These are phyloP conservation scores for Plasmodium cynomolgi DNA, from an alignment of 169 alveolate genomes.

Conservation along the genomic window DNA sequence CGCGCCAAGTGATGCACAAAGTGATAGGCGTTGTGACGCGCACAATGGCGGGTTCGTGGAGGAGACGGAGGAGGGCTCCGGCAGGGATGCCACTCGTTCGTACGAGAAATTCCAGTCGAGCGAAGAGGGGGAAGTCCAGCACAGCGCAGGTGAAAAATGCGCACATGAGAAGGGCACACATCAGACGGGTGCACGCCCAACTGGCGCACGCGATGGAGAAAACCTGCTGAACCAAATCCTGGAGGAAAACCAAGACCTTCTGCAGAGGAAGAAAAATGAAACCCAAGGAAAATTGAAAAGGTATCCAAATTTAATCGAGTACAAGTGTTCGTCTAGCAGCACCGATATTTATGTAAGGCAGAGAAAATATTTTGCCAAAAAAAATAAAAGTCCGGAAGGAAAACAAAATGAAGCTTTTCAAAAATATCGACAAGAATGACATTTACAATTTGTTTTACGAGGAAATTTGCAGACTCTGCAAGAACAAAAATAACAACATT, in stretches of 20 bases:
- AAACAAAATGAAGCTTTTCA: conserved; percentile 69
- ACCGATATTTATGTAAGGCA: conserved; percentile 51
- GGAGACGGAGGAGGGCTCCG: background rate
- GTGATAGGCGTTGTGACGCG: background rate
- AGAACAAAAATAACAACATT: conserved; percentile 36
- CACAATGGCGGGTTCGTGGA: background rate
- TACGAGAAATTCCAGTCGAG: background rate
- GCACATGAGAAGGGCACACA: background rate
- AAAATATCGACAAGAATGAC: conserved; percentile 67
- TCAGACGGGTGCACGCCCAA: background rate
- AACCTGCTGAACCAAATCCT: conserved; percentile 28
- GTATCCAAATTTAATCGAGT: conserved; percentile 18
- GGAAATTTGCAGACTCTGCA: conserved; percentile 46
- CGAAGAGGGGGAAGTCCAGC: background rate
- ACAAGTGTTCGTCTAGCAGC: conserved; percentile 39
- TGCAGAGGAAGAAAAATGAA: background rate
- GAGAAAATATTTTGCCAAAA: conserved; percentile 55
- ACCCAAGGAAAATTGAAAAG: background rate
- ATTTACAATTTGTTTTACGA: conserved; percentile 52
- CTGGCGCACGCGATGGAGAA: conserved; percentile 1
- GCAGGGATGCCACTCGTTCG: background rate
- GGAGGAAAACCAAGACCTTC: conserved; percentile 8
- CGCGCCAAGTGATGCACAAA: background rate
- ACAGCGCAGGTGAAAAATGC: background rate
- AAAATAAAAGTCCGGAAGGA: conserved; percentile 60